Percentiles rank a stretch among this genome's conserved stretches.
phyloP scores from a whole-genome alignment of 139 green algal genomes.

The Chlamydomonas sp. region DNA sequence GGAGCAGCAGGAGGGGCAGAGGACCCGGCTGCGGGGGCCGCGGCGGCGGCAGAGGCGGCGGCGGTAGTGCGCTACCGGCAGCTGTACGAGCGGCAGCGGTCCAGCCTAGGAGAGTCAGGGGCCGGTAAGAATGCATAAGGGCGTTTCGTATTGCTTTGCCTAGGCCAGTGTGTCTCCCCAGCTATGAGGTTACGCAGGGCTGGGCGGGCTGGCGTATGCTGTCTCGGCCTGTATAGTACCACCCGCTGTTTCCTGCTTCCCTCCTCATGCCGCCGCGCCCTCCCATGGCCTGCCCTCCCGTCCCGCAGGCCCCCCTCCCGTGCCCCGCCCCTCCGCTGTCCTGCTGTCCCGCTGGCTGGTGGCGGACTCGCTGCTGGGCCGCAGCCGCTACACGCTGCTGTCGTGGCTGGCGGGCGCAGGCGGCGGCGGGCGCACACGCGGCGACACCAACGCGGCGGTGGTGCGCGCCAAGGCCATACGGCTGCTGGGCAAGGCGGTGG shows the following conservation, averaged over 20 bases:
- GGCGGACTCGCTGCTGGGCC: constrained; percentile 46
- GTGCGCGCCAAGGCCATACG: constrained; percentile 73
- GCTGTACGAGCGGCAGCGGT: constrained; percentile 23
- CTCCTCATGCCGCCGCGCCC: not conserved
- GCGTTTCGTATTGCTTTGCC: too few species aligned
- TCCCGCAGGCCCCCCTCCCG: not conserved
- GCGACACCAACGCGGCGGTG: constrained; percentile 41
- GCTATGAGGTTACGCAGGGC: not conserved
- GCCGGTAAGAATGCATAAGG: too few species aligned
- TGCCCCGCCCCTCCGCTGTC: not conserved
- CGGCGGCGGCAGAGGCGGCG: not conserved
- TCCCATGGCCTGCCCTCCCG: not conserved
- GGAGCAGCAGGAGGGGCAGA: too few species aligned
- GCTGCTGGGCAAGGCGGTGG: constrained; percentile 69
- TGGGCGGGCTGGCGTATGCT: not conserved
- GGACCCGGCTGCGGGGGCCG: too few species aligned
- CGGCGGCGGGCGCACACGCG: not conserved
- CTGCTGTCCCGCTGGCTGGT: constrained; percentile 36
- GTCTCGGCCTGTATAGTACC: not conserved
- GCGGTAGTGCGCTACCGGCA: constrained; percentile 5
- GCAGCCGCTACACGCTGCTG: constrained; percentile 46
- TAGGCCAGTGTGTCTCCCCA: too few species aligned
- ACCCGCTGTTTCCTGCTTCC: not conserved
- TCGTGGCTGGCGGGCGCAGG: constrained; percentile 39
- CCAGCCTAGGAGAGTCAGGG: constrained; percentile 10